Evolutionary conservation across 352 stramenopile species (phyloP).

Genomic region (Nothophytophthora sp.): DNA sequence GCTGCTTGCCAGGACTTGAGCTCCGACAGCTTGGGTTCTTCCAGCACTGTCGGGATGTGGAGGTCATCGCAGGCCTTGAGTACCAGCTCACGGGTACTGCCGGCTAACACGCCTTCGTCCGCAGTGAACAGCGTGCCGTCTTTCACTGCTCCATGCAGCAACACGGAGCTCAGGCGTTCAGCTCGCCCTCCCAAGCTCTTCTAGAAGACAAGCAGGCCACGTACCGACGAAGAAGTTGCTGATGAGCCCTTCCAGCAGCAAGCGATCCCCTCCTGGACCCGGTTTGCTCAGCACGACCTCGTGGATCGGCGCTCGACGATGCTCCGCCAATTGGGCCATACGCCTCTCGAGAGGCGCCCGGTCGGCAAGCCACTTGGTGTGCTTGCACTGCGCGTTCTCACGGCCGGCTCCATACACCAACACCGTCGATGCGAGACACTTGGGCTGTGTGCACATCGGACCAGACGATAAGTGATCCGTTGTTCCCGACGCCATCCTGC

Average conservation of each 20-base stretch:
- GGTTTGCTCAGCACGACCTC: conserved; percentile 56
- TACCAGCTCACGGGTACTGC: conserved; percentile 67
- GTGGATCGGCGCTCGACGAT: conserved; percentile 32
- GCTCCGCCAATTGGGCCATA: conserved; percentile 18
- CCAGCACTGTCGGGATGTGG: conserved; percentile 53
- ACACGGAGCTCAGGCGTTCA: conserved; percentile 8
- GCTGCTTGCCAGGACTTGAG: conserved; percentile 54
- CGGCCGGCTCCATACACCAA: conserved; percentile 54
- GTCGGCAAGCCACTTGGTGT: conserved; percentile 71
- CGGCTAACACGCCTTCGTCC: conserved; percentile 40
- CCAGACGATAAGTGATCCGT: not conserved
- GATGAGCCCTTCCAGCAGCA: conserved; percentile 74
- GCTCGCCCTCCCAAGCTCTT: not conserved
- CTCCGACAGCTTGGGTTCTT: conserved; percentile 57
- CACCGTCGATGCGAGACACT: conserved; percentile 36
- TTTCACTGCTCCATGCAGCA: conserved; percentile 34
- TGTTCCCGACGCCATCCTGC: too few relatives aligned
- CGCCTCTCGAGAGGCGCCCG: conserved; percentile 49
- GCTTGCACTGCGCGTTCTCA: conserved; percentile 55
- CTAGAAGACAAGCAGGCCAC: conserved; percentile 5
- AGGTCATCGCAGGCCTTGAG: conserved; percentile 58
- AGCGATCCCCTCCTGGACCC: conserved; percentile 15
- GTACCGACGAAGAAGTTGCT: conserved; percentile 83
- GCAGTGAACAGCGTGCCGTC: conserved; percentile 51
- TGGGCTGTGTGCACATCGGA: conserved; percentile 12